Evolutionary conservation across 352 stramenopile species (phyloP), one percentile per base, ranked within the genome.

Genomic region (Lagenidium sp.): DNA sequence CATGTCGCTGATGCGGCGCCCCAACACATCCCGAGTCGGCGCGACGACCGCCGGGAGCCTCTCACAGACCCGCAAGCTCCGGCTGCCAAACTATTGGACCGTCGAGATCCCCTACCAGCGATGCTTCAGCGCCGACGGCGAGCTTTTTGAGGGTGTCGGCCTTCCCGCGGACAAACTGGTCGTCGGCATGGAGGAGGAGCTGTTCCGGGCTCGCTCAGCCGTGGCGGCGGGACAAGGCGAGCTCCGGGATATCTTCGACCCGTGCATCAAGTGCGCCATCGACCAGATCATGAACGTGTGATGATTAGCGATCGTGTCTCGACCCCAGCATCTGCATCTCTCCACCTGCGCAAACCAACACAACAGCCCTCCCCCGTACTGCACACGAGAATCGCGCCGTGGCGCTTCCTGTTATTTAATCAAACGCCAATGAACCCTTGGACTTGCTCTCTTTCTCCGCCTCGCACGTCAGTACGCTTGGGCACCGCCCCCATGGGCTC

Each of bases 51-150:
- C 76, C 0, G 80, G 80, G 13, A 75, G 63, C 22, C 52, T 89
- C 11, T 85, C 80, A 19, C 52, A 63, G 39, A 85, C 77, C 18
- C 58, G 59, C 5, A 70, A 82, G 40, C 37, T 88, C 12, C 71
- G 70, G n/a, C 64, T 92, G 19, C 80, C 80, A 8, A 92, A 92
- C 49, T 84, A 71, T 47, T 92, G 80, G 80, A 80, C 65, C 2
- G 68, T 92, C 16, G 77, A 92, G 23, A 82, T 92, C 36, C 80
- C 80, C 7, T 60, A 85, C 38, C 56, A 85, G 42, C 71, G 70
- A n/a, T 79, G 72, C 44, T 83, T 82, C 41, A 84, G 74, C 41
- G 61, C 60, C 1, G 63, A 84, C 31, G 65, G 78, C 15, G 47
- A 70, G 46, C 36, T 85, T 4, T 90, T 63, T 35, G 72, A 87